Percentiles rank a stretch among this genome's conserved stretches.
These are phyloP conservation scores for Chrysanthemum lavandulifolium DNA, from an alignment of 129 eudicot species.

Conservation along the genomic window DNA sequence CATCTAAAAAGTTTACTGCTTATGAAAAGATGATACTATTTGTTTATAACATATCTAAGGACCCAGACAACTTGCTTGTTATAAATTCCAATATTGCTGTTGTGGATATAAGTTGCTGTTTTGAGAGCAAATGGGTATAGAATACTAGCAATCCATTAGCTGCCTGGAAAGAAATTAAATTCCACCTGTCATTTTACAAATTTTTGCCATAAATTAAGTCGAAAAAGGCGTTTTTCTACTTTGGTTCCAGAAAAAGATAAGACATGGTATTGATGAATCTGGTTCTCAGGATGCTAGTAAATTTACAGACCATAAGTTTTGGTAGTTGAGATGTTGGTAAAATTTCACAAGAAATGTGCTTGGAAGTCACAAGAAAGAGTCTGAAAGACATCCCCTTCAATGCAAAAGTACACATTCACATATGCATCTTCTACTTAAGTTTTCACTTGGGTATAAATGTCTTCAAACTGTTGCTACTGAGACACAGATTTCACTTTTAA, in stretches of 20 bases:
- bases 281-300: background rate
- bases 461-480: slow-evolving; percentile 6
- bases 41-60: background rate
- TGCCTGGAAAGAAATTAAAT: too few relatives aligned
- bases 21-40: background rate
- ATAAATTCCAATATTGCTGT: background rate
- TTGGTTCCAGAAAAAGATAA: background rate
- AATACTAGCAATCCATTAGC: background rate
- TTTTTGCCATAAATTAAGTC: background rate
- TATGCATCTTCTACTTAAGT: slow-evolving; percentile 16
- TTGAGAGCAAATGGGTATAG: background rate
- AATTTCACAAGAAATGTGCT: slow-evolving; percentile 34
- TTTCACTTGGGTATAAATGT: slow-evolving; percentile 4
- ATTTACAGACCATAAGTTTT: slow-evolving; percentile 15
- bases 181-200: background rate
- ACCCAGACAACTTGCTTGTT: background rate
- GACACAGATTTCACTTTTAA: background rate
- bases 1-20: background rate
- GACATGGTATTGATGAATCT: background rate
- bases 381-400: slow-evolving; percentile 23
- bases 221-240: background rate
- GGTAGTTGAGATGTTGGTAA: slow-evolving; percentile 40
- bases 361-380: slow-evolving; percentile 32
- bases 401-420: slow-evolving; percentile 34
- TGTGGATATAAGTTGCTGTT: background rate